Base-by-base conservation (phyloP, 73 alveolate species). In the Paramecium biaurelia region DNA sequence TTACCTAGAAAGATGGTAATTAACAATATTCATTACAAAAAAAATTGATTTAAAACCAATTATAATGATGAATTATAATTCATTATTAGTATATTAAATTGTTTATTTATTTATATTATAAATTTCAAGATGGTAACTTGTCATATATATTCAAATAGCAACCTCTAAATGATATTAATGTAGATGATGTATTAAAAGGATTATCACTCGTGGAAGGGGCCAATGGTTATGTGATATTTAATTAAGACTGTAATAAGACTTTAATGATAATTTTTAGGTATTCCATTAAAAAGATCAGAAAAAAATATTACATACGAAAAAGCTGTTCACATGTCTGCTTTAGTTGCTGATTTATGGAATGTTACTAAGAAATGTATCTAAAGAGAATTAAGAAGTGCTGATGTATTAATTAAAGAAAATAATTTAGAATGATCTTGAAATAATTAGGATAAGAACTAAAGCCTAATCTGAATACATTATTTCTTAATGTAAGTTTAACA, bases 281-380 rank as follows among this genome's bases (percentile, higher is more conserved):
- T 86, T 35, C 93, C 93, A 14, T 41, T 86, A 57, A 86, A 86
- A 53, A 63, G 93, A 86, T 76, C 84, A 43, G 93, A 86, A 86
- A 86, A 86, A 67, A 59, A 72, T 63, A 86, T 86, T 34, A 63
- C 88, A 7, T 76, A 86, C 20, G 93, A 86, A 67, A 86, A 86
- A 86, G 93, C 93, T 23, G 93, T 86, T 8, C 93, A 86, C 34
- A 86, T 86, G 47, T 72, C 93, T 34, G 93, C 93, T 10, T 86
- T 86, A 63, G 93, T 86, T 7, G 70, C 93, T 23, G 93, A 86
- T 63, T 63, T 86, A 37, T 86, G 93, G 93, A 86, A 86, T 86
- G 93, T 86, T 0, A 63, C 93, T 32, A 86, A 59, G 56, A 86
- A 86, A 63, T 74, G 70, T 42, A 86, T 86, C 28, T 41, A 86